These are phyloP conservation scores for Hysterium pulicare DNA, from an alignment of 2,329 filamentous ascomycete genomes.

Conservation along the genomic window DNA sequence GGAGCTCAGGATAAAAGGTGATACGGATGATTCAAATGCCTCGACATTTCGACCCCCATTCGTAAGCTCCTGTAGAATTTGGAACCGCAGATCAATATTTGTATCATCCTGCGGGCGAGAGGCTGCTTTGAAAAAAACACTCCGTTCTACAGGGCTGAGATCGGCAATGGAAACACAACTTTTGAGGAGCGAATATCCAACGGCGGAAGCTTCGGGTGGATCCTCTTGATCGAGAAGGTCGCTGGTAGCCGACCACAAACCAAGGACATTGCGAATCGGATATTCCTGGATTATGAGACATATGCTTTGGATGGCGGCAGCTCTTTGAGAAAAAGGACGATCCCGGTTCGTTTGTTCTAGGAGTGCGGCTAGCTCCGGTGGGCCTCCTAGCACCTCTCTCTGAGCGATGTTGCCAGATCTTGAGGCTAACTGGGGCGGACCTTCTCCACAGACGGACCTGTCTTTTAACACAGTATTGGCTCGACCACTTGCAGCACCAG, in stretches of 20 bases:
- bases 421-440: constrained; percentile 5
- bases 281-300: constrained; percentile 33
- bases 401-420: neutral
- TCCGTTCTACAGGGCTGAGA: constrained; percentile 34
- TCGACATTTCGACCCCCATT: constrained; percentile 37
- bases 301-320: constrained; percentile 30
- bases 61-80: constrained; percentile 35
- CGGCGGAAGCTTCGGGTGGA: constrained; percentile 28
- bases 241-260: constrained; percentile 36
- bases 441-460: constrained; percentile 12
- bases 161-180: constrained; percentile 31
- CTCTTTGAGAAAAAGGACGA: constrained; percentile 25
- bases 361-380: constrained; percentile 32
- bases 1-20: constrained; percentile 30
- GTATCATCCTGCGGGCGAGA: constrained; percentile 23
- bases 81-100: constrained; percentile 30
- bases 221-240: constrained; percentile 35
- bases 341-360: constrained; percentile 27
- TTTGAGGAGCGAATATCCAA: constrained; percentile 33
- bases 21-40: constrained; percentile 33
- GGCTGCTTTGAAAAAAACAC: constrained; percentile 37
- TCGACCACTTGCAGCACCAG: constrained; percentile 17
- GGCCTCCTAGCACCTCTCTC: constrained; percentile 26
- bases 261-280: constrained; percentile 34
- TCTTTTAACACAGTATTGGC: neutral